Base-by-base conservation (phyloP, 225 moss, liverwort and hornwort genomes). In the Anthoceros angustus region DNA sequence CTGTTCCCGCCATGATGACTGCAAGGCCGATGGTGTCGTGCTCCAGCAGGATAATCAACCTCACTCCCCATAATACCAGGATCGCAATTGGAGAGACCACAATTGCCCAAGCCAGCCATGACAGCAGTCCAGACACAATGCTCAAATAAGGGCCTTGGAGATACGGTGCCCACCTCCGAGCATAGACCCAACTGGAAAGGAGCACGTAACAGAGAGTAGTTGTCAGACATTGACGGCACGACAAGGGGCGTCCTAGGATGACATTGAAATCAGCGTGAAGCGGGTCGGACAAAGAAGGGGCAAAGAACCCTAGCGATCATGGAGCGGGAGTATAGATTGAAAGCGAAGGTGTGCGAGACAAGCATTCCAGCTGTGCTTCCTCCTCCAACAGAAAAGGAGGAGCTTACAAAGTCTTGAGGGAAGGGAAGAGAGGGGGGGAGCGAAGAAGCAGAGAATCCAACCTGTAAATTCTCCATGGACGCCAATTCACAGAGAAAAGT, bases 381-480 rank as follows among this genome's bases (percentile, higher is more conserved):
- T 32, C 32, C 32, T 32, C 32, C 32, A 32, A 32, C 23, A 15
- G 25, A 39, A 10, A 24, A 4, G 23, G 38, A 2, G 63, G 1
- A 63, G 21, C 25, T 5, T 25, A 63, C 14, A 25, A 15, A 24
- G 4, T 24, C 63, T 2, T 39, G 2, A 21, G 18, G 38, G 12
- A 16, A 10, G 63, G 12, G 18, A 15, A 24, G 38, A 11, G 23
- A 24, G 14, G 63, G 64, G 10, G 20, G 39, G 15, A 23, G 63
- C 32, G 8, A n/a, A 10, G 21, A 25, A 63, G 20, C 43, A 66
- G 66, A 11, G 46, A 12, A 48, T 18, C 55, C 55, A 49, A 98
- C 95, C 95, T 98, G 91, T 83, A 98, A 82, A 98, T 98, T 80
- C 95, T 88, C 95, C 95, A 98, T 72, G 95, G 95, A 73, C 95